Conservation (phyloP, 305 asterid genomes). For the Fraxinus platypoda region DNA sequence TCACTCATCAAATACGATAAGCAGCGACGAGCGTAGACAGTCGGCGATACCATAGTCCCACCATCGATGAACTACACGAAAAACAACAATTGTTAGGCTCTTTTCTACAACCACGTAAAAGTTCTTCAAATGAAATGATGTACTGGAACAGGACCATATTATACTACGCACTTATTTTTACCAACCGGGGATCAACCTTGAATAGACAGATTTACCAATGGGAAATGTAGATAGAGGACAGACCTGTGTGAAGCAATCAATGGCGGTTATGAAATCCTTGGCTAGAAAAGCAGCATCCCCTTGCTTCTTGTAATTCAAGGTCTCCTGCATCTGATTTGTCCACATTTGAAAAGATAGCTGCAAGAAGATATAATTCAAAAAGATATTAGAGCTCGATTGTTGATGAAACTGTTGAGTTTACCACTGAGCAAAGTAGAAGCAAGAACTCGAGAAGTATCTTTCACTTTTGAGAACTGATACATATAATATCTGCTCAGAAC, state of each 20-base stretch:
- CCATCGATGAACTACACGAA: slow-evolving; percentile 22
- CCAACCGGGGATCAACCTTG: neutral
- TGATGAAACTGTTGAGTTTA: neutral
- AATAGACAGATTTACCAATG: neutral
- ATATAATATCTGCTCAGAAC: neutral
- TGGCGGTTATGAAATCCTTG: slow-evolving; percentile 56
- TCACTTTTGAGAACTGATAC: neutral
- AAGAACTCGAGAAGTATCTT: neutral
- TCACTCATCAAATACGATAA: slow-evolving; percentile 15
- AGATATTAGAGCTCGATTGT: neutral
- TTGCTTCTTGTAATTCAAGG: slow-evolving; percentile 59
- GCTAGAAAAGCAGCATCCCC: slow-evolving; percentile 70
- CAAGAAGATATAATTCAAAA: slow-evolving; percentile 4
- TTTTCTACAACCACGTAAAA: neutral
- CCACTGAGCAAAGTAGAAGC: neutral
- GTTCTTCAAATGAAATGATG: neutral
- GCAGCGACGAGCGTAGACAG: slow-evolving; percentile 24
- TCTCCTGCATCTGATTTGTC: slow-evolving; percentile 78
- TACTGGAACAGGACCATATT: neutral
- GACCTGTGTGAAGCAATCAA: slow-evolving; percentile 66
- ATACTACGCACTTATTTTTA: neutral
- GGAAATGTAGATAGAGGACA: neutral
- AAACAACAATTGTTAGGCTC: neutral
- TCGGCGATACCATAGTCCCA: slow-evolving; percentile 28
- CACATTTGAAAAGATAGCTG: slow-evolving; percentile 73